Conservation (phyloP, 495 filamentous ascomycete genomes). For the Penicillium steckii region DNA sequence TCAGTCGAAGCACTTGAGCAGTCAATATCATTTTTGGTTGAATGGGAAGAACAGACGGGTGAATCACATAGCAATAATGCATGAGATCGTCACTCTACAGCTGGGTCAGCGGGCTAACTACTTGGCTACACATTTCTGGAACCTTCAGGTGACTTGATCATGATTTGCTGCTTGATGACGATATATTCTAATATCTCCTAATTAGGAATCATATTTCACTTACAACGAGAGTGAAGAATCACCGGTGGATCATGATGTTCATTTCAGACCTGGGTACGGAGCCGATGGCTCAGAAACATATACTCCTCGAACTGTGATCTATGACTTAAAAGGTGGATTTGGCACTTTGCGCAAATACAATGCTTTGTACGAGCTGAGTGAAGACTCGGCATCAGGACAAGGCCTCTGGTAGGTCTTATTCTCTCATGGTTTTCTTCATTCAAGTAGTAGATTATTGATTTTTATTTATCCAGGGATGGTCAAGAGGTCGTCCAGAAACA, state of each 20-base stretch:
- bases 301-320: constrained; percentile 86
- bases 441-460: neutral
- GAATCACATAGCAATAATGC: constrained; percentile 58
- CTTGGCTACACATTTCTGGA: constrained; percentile 98
- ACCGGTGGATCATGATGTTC: constrained; percentile 83
- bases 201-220: constrained; percentile 94
- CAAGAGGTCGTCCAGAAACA: constrained; percentile 65
- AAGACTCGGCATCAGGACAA: constrained; percentile 47
- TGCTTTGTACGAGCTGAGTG: constrained; percentile 75
- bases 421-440: neutral
- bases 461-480: constrained; percentile 60
- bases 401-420: constrained; percentile 58
- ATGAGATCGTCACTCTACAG: constrained; percentile 93
- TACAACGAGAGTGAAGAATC: constrained; percentile 69
- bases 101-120: constrained; percentile 93
- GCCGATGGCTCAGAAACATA: constrained; percentile 81
- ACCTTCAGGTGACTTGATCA: constrained; percentile 66
- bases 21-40: neutral
- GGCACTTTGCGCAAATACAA: constrained; percentile 85
- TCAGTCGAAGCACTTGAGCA: too few species aligned
- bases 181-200: constrained; percentile 16
- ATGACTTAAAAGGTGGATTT: constrained; percentile 92
- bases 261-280: constrained; percentile 85
- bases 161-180: neutral
- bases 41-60: constrained; percentile 1